phyloP scores from a whole-genome alignment of 2,329 filamentous ascomycete species.

The Colletotrichum karsti region DNA sequence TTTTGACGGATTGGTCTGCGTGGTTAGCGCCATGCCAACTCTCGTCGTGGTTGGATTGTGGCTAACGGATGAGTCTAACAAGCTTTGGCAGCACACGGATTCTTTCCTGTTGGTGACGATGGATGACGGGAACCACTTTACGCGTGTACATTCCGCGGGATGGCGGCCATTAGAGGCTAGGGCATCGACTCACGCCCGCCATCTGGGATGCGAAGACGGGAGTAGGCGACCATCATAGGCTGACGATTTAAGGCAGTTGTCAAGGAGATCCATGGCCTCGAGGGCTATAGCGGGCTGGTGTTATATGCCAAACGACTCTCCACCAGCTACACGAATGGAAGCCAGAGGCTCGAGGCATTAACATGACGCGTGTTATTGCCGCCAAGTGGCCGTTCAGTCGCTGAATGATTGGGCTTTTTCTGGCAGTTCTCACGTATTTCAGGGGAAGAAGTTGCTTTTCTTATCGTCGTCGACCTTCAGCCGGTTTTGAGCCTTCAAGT shows the following conservation, averaged over 20 bases:
- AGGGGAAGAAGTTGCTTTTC: neutral
- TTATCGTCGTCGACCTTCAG: neutral
- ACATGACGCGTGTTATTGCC: slow-evolving; percentile 34
- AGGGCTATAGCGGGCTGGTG: slow-evolving; percentile 25
- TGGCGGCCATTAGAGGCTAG: neutral
- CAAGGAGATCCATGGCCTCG: slow-evolving; percentile 19
- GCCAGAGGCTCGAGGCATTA: slow-evolving; percentile 30
- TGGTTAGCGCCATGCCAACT: slow-evolving; percentile 16
- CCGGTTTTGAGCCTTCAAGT: neutral
- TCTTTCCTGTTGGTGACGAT: slow-evolving; percentile 3
- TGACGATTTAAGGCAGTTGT: slow-evolving; percentile 1
- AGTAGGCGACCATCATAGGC: slow-evolving; percentile 20
- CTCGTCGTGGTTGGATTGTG: slow-evolving; percentile 1
- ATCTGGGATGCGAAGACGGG: slow-evolving; percentile 10
- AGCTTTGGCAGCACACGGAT: slow-evolving; percentile 18
- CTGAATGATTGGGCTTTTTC: slow-evolving; percentile 8
- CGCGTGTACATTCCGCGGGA: slow-evolving; percentile 29
- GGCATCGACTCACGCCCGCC: slow-evolving; percentile 8
- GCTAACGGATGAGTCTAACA: slow-evolving; percentile 13
- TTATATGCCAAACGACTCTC: slow-evolving; percentile 32
- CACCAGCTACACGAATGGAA: slow-evolving; percentile 11
- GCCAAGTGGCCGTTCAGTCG: slow-evolving; percentile 11
- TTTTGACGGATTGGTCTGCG: slow-evolving; percentile 6
- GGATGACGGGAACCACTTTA: slow-evolving; percentile 32
- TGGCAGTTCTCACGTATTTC: neutral